Percentiles rank a stretch among this genome's conserved stretches.
phyloP scores from a whole-genome alignment of 1,284 basidiomycete genomes.

The Microbotryum intermedium region DNA sequence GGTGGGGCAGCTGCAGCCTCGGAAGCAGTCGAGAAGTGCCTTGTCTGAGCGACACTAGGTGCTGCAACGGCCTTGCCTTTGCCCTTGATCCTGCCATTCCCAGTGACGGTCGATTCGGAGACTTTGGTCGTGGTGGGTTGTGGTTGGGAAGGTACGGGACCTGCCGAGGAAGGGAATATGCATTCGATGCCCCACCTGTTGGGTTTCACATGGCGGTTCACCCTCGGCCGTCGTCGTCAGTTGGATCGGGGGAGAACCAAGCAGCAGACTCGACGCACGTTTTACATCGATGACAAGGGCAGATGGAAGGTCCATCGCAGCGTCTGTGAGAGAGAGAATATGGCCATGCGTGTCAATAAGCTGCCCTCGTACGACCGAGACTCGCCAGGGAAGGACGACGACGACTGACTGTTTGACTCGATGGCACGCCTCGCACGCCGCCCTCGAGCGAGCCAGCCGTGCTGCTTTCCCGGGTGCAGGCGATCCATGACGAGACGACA shows the following conservation, averaged over 20 bases:
- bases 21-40: too few species aligned
- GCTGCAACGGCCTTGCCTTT: too few species aligned
- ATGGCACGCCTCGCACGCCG: slow-evolving; percentile 15
- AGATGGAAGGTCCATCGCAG: slow-evolving; percentile 22
- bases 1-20: neutral
- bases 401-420: slow-evolving; percentile 19
- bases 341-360: neutral
- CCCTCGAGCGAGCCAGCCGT: neutral
- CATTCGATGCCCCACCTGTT: slow-evolving; percentile 24
- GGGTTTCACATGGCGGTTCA: neutral
- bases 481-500: too few species aligned
- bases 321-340: slow-evolving; percentile 6
- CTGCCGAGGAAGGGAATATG: slow-evolving; percentile 16
- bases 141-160: neutral
- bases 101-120: too few species aligned
- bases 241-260: neutral
- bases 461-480: slow-evolving; percentile 12
- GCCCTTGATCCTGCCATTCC: too few species aligned
- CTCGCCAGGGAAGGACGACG: neutral
- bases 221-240: neutral
- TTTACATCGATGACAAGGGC: slow-evolving; percentile 25
- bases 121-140: neutral
- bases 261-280: slow-evolving; percentile 5
- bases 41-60: too few species aligned
- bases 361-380: neutral